phyloP scores from a whole-genome alignment of 257 asterid species.

The Knoxia roxburghii region DNA sequence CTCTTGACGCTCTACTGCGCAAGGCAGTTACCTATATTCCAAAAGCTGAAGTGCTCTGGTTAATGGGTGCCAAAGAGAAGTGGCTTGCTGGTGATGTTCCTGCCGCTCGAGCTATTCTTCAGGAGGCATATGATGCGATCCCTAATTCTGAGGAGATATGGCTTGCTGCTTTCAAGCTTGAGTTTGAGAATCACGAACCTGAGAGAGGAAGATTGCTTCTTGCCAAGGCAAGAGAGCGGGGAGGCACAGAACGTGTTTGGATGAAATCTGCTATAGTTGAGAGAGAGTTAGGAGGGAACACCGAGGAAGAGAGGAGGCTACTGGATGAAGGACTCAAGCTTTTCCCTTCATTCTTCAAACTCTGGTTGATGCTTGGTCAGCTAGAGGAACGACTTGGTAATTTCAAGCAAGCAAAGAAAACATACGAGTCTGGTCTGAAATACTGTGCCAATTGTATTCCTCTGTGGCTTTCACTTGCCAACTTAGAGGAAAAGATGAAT shows the following conservation, averaged over 20 bases:
- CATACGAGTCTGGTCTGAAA: slow-evolving; percentile 62
- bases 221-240: slow-evolving; percentile 87
- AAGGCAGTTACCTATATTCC: slow-evolving; percentile 90
- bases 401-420: slow-evolving; percentile 56
- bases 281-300: slow-evolving; percentile 80
- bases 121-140: slow-evolving; percentile 94
- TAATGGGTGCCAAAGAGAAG: slow-evolving; percentile 97
- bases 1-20: slow-evolving; percentile 70
- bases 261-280: slow-evolving; percentile 94
- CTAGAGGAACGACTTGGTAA: slow-evolving; percentile 69
- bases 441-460: slow-evolving; percentile 63
- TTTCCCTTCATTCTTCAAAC: slow-evolving; percentile 75
- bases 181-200: slow-evolving; percentile 91
- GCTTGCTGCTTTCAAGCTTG: slow-evolving; percentile 98
- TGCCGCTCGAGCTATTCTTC: slow-evolving; percentile 85
- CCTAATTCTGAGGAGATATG: slow-evolving; percentile 94
- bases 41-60: slow-evolving; percentile 85
- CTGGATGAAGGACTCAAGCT: slow-evolving; percentile 71
- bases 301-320: slow-evolving; percentile 63
- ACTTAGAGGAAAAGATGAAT: slow-evolving; percentile 64
- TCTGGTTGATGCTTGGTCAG: slow-evolving; percentile 92
- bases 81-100: slow-evolving; percentile 99
- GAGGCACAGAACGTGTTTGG: slow-evolving; percentile 95
- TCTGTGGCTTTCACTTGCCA: slow-evolving; percentile 81
- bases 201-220: slow-evolving; percentile 86